A percentile compares a stretch with the other conserved stretches of the same genome.
These are phyloP conservation scores for Hibiscus mutabilis DNA, from an alignment of 345 rosid genomes.

Conservation along the genomic window DNA sequence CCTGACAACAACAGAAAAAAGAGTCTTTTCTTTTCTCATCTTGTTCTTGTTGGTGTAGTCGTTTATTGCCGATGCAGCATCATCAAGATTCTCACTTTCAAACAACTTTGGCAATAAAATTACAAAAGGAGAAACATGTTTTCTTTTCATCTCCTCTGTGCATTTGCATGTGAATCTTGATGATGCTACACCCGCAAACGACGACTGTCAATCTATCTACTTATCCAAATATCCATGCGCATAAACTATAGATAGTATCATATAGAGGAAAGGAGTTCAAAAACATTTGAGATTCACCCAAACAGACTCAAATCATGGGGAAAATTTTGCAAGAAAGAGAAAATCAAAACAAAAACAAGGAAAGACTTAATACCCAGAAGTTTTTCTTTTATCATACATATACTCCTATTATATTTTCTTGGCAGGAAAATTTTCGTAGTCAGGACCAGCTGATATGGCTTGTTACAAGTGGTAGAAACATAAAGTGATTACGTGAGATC, in stretches of 20 bases:
- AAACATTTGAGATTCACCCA: background rate
- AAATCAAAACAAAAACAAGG: background rate
- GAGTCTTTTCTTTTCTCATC: background rate
- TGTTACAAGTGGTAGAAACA: constrained; percentile 18
- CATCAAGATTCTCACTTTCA: constrained; percentile 96
- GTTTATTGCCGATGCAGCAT: constrained; percentile 97
- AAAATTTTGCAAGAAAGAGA: background rate
- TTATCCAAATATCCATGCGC: constrained; percentile 19
- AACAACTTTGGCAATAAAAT: constrained; percentile 2
- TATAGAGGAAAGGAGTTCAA: background rate
- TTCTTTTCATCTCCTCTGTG: constrained; percentile 14
- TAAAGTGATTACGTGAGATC: constrained; percentile 18
- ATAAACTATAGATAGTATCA: background rate
- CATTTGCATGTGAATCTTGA: constrained; percentile 88
- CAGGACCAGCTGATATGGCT: constrained; percentile 24
- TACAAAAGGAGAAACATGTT: background rate
- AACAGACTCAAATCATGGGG: background rate
- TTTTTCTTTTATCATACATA: background rate
- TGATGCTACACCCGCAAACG: constrained; percentile 82
- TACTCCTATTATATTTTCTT: background rate
- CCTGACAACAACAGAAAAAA: constrained; percentile 22
- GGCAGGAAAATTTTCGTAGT: too few relatives aligned
- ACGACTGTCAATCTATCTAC: constrained; percentile 40
- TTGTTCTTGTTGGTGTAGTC: constrained; percentile 23
- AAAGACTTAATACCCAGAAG: background rate